Conservation (phyloP, 75 land plant species). For the Pinus taeda region DNA sequence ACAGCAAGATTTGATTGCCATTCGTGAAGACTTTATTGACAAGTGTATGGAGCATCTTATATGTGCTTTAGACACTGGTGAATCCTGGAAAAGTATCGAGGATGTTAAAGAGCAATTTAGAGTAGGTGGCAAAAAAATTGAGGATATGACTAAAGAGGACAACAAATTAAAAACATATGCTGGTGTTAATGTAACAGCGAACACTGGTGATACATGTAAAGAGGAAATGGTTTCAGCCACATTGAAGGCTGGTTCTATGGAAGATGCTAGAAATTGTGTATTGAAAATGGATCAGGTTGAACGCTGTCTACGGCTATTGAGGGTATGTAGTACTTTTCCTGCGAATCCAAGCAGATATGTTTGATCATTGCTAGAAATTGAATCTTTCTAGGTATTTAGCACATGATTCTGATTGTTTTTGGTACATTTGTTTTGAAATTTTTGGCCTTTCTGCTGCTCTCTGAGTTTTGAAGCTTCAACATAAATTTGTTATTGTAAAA, state of each 20-base stretch:
- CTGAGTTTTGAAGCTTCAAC: no score
- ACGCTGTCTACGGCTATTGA: constrained; percentile 21
- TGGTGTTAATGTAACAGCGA: not conserved
- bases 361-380: no score
- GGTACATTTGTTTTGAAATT: no score
- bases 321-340: constrained; percentile 8
- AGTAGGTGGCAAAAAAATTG: not conserved
- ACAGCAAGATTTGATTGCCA: constrained; percentile 11
- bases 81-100: not conserved
- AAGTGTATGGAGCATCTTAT: constrained; percentile 16
- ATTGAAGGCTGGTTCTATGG: not conserved
- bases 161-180: not conserved
- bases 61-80: constrained; percentile 15
- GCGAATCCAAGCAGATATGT: not conserved
- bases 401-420: no score
- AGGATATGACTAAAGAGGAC: not conserved
- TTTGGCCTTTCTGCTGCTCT: no score
- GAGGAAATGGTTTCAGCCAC: not conserved
- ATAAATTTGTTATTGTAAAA: no score
- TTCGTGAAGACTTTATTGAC: constrained; percentile 29
- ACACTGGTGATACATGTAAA: not conserved
- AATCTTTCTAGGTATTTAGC: no score
- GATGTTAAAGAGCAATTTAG: not conserved
- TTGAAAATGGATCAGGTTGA: constrained; percentile 20
- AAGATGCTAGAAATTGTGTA: not conserved